These are phyloP conservation scores for Ustilago esculenta DNA, from an alignment of 1,284 basidiomycete species.

Conservation along the genomic window DNA sequence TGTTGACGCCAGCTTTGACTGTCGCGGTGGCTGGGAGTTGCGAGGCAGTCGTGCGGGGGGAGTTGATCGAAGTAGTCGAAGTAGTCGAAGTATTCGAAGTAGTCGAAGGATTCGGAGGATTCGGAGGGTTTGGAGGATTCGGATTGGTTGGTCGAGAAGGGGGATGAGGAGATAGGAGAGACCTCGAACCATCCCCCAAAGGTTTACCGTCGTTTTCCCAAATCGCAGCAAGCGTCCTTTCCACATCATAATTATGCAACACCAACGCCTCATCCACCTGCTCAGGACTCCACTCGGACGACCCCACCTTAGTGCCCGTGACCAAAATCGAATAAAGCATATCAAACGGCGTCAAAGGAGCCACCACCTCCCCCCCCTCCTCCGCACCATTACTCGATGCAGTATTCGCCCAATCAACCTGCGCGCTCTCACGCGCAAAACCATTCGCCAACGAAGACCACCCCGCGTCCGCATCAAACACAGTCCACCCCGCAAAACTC, in stretches of 20 bases:
- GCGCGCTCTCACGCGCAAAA: no score
- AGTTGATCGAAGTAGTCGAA: slow-evolving; percentile 13
- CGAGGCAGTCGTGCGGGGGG: slow-evolving; percentile 14
- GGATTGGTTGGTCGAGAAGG: no score
- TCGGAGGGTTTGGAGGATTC: no score
- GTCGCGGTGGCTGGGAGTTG: slow-evolving; percentile 37
- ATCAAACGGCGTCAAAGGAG: slow-evolving; percentile 89
- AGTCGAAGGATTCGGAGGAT: no score
- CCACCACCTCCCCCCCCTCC: no score
- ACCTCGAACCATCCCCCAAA: slow-evolving; percentile 30
- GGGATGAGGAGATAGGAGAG: slow-evolving; percentile 32
- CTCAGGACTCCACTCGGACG: slow-evolving; percentile 73
- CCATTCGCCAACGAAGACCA: slow-evolving; percentile 26
- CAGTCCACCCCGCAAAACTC: slow-evolving; percentile 30
- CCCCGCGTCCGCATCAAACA: slow-evolving; percentile 31
- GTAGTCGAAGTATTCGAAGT: no score
- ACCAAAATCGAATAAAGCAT: slow-evolving; percentile 89
- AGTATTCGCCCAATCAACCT: no score
- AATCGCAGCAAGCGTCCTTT: slow-evolving; percentile 89
- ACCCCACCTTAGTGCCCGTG: slow-evolving; percentile 45
- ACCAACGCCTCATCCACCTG: slow-evolving; percentile 93
- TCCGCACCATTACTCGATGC: no score
- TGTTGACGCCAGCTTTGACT: slow-evolving; percentile 51
- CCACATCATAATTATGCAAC: slow-evolving; percentile 90
- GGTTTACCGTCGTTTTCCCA: slow-evolving; percentile 72